A percentile compares a stretch with the other conserved stretches of the same genome.
These are phyloP conservation scores for Schizochytrium sp. DNA, from an alignment of 108 stramenopile species.

Conservation along the genomic window DNA sequence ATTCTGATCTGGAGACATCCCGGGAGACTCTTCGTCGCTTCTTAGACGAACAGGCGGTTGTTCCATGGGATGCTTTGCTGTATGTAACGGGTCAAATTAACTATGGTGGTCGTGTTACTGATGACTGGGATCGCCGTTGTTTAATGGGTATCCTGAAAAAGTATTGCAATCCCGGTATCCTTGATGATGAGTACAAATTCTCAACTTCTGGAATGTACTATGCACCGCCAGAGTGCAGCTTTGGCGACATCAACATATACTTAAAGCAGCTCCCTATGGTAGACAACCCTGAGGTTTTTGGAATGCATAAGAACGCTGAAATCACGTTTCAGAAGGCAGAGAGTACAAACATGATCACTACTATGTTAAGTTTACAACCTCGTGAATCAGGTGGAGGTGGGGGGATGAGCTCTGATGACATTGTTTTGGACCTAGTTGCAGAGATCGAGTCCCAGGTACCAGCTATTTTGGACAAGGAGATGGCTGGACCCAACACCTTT, in stretches of 20 bases:
- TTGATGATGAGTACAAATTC: constrained; percentile 74
- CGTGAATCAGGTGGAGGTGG: constrained; percentile 70
- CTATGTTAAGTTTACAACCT: constrained; percentile 75
- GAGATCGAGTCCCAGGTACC: constrained; percentile 71
- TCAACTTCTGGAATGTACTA: constrained; percentile 73
- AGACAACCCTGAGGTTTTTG: constrained; percentile 80
- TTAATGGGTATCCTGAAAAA: constrained; percentile 76
- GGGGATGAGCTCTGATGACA: constrained; percentile 75
- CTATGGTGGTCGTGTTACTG: constrained; percentile 82
- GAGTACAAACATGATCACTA: constrained; percentile 68
- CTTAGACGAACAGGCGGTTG: constrained; percentile 72
- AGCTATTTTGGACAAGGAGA: constrained; percentile 67
- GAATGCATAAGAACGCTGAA: constrained; percentile 84
- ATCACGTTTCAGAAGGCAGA: constrained; percentile 79
- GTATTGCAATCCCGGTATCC: constrained; percentile 70
- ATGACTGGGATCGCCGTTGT: constrained; percentile 80
- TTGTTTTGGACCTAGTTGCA: constrained; percentile 67
- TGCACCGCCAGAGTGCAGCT: constrained; percentile 68
- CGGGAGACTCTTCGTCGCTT: constrained; percentile 75
- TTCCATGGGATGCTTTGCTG: constrained; percentile 79
- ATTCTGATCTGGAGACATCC: constrained; percentile 78
- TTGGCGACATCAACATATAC: constrained; percentile 66
- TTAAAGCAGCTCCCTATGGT: constrained; percentile 70
- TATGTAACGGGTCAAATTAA: constrained; percentile 83
- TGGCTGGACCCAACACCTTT: constrained; percentile 78